phyloP scores from a whole-genome alignment of 441 rosid genomes.

The Flueggea neowawraea region DNA sequence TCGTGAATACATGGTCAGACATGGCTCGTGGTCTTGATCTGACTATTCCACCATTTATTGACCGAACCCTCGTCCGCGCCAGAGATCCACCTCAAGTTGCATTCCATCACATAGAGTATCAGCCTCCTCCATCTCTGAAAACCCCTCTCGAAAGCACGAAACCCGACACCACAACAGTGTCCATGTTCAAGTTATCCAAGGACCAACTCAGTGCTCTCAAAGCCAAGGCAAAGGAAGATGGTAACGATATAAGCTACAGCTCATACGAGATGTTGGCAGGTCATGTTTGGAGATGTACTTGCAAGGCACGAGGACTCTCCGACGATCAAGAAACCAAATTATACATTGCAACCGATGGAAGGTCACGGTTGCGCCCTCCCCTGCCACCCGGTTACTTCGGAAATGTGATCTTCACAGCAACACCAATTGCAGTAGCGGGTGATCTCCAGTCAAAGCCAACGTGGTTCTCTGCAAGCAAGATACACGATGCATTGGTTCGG shows the following conservation, averaged over 20 bases:
- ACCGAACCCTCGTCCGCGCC: conserved; percentile 81
- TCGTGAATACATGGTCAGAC: conserved; percentile 92
- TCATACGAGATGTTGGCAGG: conserved; percentile 94
- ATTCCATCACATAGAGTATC: conserved; percentile 77
- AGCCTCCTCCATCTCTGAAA: conserved; percentile 75
- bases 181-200: conserved; percentile 70
- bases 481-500: conserved; percentile 71
- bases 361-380: conserved; percentile 72
- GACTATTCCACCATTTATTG: conserved; percentile 76
- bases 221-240: conserved; percentile 74
- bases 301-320: conserved; percentile 74
- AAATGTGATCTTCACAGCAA: conserved; percentile 86
- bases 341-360: conserved; percentile 90
- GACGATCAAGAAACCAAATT: conserved; percentile 74
- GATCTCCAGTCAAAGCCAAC: conserved; percentile 72
- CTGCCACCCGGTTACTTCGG: conserved; percentile 93
- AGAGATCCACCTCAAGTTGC: conserved; percentile 82
- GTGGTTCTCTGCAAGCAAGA: conserved; percentile 83
- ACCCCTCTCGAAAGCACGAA: conserved; percentile 18
- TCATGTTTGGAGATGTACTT: conserved; percentile 81
- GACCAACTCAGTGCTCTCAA: conserved; percentile 73
- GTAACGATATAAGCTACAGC: conserved; percentile 70
- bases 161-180: conserved; percentile 48
- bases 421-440: conserved; percentile 78
- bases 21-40: conserved; percentile 89